Evolutionary conservation across 2,329 filamentous ascomycete species (phyloP), one percentile per base, ranked within the genome.

Genomic region (Achaetomium macrosporum): DNA sequence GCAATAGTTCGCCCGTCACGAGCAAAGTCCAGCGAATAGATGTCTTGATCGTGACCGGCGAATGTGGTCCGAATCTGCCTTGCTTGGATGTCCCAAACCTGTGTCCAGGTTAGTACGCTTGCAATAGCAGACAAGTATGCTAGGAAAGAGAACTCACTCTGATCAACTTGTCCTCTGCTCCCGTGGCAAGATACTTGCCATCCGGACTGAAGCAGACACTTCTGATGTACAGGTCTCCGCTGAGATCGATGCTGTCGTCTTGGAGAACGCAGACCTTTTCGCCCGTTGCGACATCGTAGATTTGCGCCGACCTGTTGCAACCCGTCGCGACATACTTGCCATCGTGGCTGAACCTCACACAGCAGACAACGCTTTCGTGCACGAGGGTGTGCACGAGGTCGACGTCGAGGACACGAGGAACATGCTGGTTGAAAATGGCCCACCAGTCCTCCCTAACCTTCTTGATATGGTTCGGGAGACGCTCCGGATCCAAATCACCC

Each of bases 161-260:
- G 67, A 99, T 97, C 65, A 96, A 81, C 75, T 96, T 97, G 72
- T 99, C 93, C 69, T 99, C 93, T 2, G 93, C 93, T 67, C 93
- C 93, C 15, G 93, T 99, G 5, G 93, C 93, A 33, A 99, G 81
- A 64, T 90, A 96, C 65, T 87, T 87, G 56, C 93, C 92, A 68
- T 97, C 91, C 12, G 93, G 93, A 67, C 92, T 97, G 78, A 99
- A 99, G 77, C 93, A 99, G 50, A 99, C 93, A 65, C 92, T 97
- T 63, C 93, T 79, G 63, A 99, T 99, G 71, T 97, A 99, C 31
- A 99, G 77, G 71, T 99, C 93, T 29, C 92, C 91, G 50, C 88
- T 85, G 63, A 91, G 84, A 61, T 95, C 90, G 42, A 90, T 88
- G 42, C 79, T 86, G 62, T 92, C 87, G 64, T 99, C 93, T 69